Evolutionary conservation across 371 early-diverging fungal species (phyloP).

Genomic region (Mucor irregularis): DNA sequence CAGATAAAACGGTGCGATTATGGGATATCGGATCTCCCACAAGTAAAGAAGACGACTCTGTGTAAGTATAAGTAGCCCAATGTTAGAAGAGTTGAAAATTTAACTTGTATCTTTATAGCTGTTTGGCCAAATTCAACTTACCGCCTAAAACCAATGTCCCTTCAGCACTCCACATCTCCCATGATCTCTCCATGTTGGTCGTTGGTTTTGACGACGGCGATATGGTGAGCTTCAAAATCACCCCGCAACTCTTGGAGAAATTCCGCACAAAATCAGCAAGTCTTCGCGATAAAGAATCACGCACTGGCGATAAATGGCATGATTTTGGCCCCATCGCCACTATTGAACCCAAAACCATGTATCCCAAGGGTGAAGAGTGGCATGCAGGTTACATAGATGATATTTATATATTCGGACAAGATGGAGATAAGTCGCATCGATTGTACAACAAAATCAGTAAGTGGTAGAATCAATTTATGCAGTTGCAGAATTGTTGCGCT

Average conservation of each 20-base stretch:
- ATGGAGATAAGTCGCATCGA: slow-evolving; percentile 5
- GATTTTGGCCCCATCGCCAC: background rate
- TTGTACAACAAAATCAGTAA: slow-evolving; percentile 21
- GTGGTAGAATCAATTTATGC: background rate
- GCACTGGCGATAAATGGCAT: background rate
- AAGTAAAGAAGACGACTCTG: slow-evolving; percentile 24
- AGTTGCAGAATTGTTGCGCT: background rate
- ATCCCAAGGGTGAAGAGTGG: slow-evolving; percentile 59
- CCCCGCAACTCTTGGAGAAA: background rate
- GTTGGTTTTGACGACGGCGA: slow-evolving; percentile 39
- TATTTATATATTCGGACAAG: slow-evolving; percentile 39
- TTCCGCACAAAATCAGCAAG: background rate
- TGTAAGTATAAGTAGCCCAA: slow-evolving; percentile 16
- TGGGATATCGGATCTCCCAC: slow-evolving; percentile 62
- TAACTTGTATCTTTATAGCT: slow-evolving; percentile 9
- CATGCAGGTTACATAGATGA: slow-evolving; percentile 63
- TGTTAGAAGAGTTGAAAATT: background rate
- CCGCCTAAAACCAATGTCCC: slow-evolving; percentile 25
- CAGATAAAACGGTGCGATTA: slow-evolving; percentile 53
- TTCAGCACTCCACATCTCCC: slow-evolving; percentile 25
- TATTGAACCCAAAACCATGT: slow-evolving; percentile 24
- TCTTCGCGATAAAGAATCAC: background rate
- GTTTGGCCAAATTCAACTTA: slow-evolving; percentile 38
- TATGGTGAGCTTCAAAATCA: slow-evolving; percentile 24
- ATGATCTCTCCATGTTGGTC: slow-evolving; percentile 26